Percentiles rank a stretch among this genome's conserved stretches.
phyloP scores from a whole-genome alignment of 169 alveolate genomes.

The Plasmodium blacklocki region DNA sequence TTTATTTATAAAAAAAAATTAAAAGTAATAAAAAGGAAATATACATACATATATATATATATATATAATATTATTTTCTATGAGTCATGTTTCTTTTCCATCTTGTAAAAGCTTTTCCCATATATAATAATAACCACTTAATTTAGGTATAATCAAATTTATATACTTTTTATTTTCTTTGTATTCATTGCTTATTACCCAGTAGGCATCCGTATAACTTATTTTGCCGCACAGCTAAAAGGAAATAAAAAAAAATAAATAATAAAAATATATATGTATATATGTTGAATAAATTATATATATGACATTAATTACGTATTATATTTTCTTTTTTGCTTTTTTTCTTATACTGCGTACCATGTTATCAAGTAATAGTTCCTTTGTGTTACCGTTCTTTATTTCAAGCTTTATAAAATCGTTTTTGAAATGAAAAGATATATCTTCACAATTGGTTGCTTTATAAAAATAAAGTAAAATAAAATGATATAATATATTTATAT shows the following conservation, averaged over 20 bases:
- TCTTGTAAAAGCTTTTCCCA: conserved; percentile 72
- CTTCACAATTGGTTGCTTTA: conserved; percentile 33
- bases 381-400: conserved; percentile 4
- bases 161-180: conserved; percentile 27
- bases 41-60: no score
- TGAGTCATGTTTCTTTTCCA: neutral
- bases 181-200: conserved; percentile 61
- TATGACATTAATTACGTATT: neutral
- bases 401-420: conserved; percentile 63
- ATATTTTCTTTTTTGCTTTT: neutral
- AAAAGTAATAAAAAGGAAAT: no score
- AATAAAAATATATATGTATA: neutral
- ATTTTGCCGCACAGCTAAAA: conserved; percentile 58
- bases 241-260: conserved; percentile 3
- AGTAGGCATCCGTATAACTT: conserved; percentile 44
- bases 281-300: neutral
- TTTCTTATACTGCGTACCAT: conserved; percentile 8
- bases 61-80: no score
- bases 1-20: no score
- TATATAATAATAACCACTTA: conserved; percentile 45
- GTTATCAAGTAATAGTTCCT: conserved; percentile 35
- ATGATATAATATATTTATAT: neutral
- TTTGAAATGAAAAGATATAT: conserved; percentile 27
- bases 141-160: conserved; percentile 48
- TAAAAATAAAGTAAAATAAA: conserved; percentile 13